Evolutionary conservation across 1,139 yeast species (phyloP).

Genomic region (Sporopachydermia cereana): DNA sequence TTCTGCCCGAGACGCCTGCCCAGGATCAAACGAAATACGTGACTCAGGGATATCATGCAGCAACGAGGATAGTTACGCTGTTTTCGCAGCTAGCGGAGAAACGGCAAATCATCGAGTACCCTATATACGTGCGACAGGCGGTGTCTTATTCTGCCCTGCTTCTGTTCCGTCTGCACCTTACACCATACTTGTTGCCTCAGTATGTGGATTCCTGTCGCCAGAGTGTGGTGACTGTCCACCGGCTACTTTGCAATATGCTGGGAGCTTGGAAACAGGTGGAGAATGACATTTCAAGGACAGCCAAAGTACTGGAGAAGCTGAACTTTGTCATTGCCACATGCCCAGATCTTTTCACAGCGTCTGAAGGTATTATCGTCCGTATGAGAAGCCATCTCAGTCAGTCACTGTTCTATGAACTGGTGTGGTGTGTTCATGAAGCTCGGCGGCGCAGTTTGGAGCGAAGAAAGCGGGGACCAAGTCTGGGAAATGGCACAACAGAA

Average conservation of each 20-base stretch:
- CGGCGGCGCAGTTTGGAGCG: conserved; percentile 56
- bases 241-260: conserved; percentile 74
- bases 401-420: conserved; percentile 80
- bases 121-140: conserved; percentile 78
- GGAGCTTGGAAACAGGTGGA: conserved; percentile 89
- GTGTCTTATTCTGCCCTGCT: conserved; percentile 72
- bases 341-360: conserved; percentile 65
- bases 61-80: conserved; percentile 73
- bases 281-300: conserved; percentile 85
- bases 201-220: conserved; percentile 85
- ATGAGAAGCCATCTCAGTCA: conserved; percentile 93
- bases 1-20: conserved; percentile 81
- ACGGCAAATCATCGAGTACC: conserved; percentile 67
- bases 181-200: conserved; percentile 64
- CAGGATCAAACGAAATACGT: conserved; percentile 83
- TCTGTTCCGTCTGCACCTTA: conserved; percentile 69
- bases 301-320: conserved; percentile 82
- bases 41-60: conserved; percentile 67
- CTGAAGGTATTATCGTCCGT: conserved; percentile 65
- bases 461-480: conserved; percentile 4
- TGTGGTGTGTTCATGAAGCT: conserved; percentile 94
- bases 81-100: conserved; percentile 59
- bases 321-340: conserved; percentile 80
- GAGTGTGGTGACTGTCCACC: conserved; percentile 84
- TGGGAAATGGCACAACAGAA: neutral